Percentiles rank a stretch among this genome's conserved stretches.
Conservation (phyloP, 73 alveolate genomes). For the Symbiodinium natans region DNA sequence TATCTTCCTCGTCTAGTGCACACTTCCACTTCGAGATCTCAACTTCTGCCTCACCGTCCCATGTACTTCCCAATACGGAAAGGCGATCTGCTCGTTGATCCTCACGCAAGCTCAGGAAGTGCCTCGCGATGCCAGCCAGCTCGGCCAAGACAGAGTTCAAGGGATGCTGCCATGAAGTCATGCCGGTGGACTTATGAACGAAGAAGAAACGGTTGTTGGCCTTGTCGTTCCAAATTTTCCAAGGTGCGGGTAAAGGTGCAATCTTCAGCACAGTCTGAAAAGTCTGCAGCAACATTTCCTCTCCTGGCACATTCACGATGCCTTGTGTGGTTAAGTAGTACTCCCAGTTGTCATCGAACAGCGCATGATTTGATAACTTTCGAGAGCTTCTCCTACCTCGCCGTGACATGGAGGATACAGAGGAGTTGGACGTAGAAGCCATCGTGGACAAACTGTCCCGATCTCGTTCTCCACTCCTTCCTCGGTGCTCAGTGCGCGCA, state of each 20-base stretch:
- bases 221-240: constrained; percentile 44
- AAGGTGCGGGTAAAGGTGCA: constrained; percentile 48
- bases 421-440: not conserved
- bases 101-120: not conserved
- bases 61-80: constrained; percentile 10
- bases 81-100: not conserved
- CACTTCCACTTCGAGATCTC: constrained; percentile 27
- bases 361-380: constrained; percentile 12
- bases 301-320: constrained; percentile 32
- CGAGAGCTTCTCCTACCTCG: constrained; percentile 10
- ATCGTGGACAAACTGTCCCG: not conserved
- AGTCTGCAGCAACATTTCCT: not conserved
- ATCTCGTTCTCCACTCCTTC: not conserved
- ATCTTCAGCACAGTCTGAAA: constrained; percentile 16
- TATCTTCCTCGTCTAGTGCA: constrained; percentile 26
- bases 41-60: constrained; percentile 26
- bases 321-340: constrained; percentile 36
- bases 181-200: constrained; percentile 34
- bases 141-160: not conserved
- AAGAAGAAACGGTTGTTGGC: constrained; percentile 26
- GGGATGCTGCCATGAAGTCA: constrained; percentile 57
- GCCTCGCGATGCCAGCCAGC: constrained; percentile 46
- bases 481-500: not conserved
- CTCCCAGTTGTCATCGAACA: constrained; percentile 50
- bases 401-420: not conserved